phyloP scores from a whole-genome alignment of 805 yeast genomes.

The Yarrowia alimentaria region DNA sequence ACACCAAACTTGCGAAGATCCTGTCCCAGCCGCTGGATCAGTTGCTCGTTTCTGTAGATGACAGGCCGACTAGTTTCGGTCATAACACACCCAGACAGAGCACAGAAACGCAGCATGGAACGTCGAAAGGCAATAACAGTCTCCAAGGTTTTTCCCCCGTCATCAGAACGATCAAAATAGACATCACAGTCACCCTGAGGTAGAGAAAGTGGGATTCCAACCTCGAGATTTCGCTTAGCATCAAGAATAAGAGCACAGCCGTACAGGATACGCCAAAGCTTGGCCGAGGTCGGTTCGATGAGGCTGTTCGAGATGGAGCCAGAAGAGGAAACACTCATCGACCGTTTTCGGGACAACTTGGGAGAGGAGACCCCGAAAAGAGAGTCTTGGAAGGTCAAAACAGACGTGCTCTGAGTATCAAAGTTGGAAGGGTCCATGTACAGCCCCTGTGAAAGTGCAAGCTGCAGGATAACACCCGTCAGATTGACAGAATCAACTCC shows the following conservation, averaged over 20 bases:
- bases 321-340: slow-evolving; percentile 7
- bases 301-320: slow-evolving; percentile 1
- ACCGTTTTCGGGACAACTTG: slow-evolving; percentile 1
- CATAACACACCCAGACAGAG: slow-evolving; percentile 12
- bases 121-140: slow-evolving; percentile 7
- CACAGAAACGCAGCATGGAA: slow-evolving; percentile 20
- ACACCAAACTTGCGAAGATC: slow-evolving; percentile 13
- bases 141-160: slow-evolving; percentile 8
- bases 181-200: slow-evolving; percentile 27
- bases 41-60: slow-evolving; percentile 6
- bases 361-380: slow-evolving; percentile 5
- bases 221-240: slow-evolving; percentile 20
- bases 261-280: slow-evolving; percentile 17
- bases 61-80: slow-evolving; percentile 22
- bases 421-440: slow-evolving; percentile 26
- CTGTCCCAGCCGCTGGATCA: slow-evolving; percentile 19
- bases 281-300: slow-evolving; percentile 13
- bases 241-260: slow-evolving; percentile 18
- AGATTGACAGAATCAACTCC: slow-evolving; percentile 24
- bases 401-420: slow-evolving; percentile 9
- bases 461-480: slow-evolving; percentile 21
- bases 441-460: slow-evolving; percentile 19
- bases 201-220: slow-evolving; percentile 14
- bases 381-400: slow-evolving; percentile 8
- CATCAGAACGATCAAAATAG: slow-evolving; percentile 16